Evolutionary conservation across 306 rosid species (phyloP).

Genomic region (Fagus crenata): DNA sequence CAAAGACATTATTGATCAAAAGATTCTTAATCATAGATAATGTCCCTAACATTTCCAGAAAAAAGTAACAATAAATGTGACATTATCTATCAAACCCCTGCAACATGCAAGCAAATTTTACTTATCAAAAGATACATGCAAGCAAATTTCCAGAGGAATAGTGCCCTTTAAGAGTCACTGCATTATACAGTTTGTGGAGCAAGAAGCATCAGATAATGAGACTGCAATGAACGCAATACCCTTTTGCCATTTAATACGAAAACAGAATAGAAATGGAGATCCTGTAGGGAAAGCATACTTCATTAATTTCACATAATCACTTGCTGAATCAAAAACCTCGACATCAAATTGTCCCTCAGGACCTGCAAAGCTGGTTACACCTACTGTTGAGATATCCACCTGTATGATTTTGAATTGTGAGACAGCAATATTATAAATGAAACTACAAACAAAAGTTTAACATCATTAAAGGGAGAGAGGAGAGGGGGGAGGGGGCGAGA

Average conservation of each 20-base stretch:
- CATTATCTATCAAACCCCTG: slow-evolving; percentile 18
- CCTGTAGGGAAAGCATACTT: slow-evolving; percentile 54
- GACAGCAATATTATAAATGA: slow-evolving; percentile 25
- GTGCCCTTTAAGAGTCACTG: neutral
- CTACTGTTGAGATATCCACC: slow-evolving; percentile 72
- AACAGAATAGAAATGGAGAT: slow-evolving; percentile 22
- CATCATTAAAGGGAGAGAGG: neutral
- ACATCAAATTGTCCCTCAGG: slow-evolving; percentile 96
- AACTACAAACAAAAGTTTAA: slow-evolving; percentile 8
- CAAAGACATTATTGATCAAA: slow-evolving; percentile 19
- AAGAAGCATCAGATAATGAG: neutral
- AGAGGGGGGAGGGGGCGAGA: neutral
- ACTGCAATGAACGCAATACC: neutral
- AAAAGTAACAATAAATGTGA: slow-evolving; percentile 10
- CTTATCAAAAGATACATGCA: slow-evolving; percentile 13
- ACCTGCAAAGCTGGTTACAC: slow-evolving; percentile 70
- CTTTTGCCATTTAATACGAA: slow-evolving; percentile 17
- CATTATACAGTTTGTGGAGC: neutral
- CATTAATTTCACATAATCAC: slow-evolving; percentile 84
- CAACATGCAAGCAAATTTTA: slow-evolving; percentile 3
- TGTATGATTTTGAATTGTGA: slow-evolving; percentile 34
- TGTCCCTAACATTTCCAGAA: slow-evolving; percentile 3
- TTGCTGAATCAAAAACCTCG: slow-evolving; percentile 96
- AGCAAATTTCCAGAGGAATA: neutral
- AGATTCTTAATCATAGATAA: slow-evolving; percentile 13